Conservation (phyloP, 2,329 filamentous ascomycete species). For the Paecilomyces fulvus region DNA sequence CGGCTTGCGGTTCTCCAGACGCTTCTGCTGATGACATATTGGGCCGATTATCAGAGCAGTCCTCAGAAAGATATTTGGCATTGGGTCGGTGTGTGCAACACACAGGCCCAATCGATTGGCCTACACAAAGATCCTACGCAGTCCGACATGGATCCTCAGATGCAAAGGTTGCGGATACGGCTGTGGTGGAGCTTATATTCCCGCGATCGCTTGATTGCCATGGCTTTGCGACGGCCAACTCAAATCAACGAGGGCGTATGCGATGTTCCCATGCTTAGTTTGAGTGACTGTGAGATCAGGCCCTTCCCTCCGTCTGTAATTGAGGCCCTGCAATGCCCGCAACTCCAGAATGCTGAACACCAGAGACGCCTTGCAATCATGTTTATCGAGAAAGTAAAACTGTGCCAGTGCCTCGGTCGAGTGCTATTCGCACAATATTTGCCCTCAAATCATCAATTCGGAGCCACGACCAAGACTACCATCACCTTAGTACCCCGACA, state of each 20-base stretch:
- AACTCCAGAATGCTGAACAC: slow-evolving; percentile 58
- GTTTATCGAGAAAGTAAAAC: slow-evolving; percentile 80
- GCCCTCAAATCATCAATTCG: slow-evolving; percentile 68
- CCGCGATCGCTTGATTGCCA: slow-evolving; percentile 76
- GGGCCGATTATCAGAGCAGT: slow-evolving; percentile 86
- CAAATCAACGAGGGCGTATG: slow-evolving; percentile 85
- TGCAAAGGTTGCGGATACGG: slow-evolving; percentile 70
- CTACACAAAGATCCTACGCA: slow-evolving; percentile 69
- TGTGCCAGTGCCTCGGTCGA: slow-evolving; percentile 76
- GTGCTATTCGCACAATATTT: slow-evolving; percentile 84
- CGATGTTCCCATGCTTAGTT: slow-evolving; percentile 76
- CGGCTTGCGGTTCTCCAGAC: slow-evolving; percentile 76
- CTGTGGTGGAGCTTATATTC: slow-evolving; percentile 96
- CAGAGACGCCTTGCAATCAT: slow-evolving; percentile 70
- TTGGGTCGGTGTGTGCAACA: slow-evolving; percentile 88
- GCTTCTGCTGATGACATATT: slow-evolving; percentile 81
- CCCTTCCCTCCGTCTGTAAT: slow-evolving; percentile 56
- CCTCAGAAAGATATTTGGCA: slow-evolving; percentile 85
- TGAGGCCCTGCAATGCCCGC: slow-evolving; percentile 58
- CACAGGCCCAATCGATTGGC: slow-evolving; percentile 77
- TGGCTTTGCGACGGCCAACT: slow-evolving; percentile 81
- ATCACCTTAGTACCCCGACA: slow-evolving; percentile 84
- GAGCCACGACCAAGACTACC: slow-evolving; percentile 56
- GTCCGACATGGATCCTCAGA: slow-evolving; percentile 58
- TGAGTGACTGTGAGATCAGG: slow-evolving; percentile 70